Conservation (phyloP, 1,284 basidiomycete species). For the Sporisorium iseilematis-ciliati region DNA sequence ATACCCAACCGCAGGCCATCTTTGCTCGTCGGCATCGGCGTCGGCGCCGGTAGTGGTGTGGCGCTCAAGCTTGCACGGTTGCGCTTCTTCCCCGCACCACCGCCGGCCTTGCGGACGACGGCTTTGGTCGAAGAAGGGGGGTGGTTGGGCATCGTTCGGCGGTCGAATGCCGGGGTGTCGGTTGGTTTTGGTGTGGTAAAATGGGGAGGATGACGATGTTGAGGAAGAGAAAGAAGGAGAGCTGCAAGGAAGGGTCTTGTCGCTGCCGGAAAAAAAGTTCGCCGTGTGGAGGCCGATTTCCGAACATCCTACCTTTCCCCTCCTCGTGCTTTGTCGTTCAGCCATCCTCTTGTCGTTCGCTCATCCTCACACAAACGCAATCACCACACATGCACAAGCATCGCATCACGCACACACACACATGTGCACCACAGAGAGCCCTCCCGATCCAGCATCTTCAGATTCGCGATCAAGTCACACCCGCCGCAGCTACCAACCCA, state of each 20-base stretch:
- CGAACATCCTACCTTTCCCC: not conserved
- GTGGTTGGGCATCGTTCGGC: too few relatives aligned
- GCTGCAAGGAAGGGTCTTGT: not conserved
- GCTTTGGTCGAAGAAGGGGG: not conserved
- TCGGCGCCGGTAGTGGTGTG: not conserved
- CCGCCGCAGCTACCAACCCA: too few relatives aligned
- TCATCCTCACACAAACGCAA: not conserved
- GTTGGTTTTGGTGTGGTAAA: too few relatives aligned
- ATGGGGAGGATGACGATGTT: too few relatives aligned
- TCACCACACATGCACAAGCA: not conserved
- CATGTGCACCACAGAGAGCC: not conserved
- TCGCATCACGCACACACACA: not conserved
- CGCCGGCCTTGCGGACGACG: not conserved
- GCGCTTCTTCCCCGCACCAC: slow-evolving; percentile 22
- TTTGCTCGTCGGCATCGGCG: not conserved
- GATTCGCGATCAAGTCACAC: too few relatives aligned
- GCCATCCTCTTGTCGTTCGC: not conserved
- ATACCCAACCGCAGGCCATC: slow-evolving; percentile 2
- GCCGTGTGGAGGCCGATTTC: slow-evolving; percentile 12
- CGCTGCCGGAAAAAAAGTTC: not conserved
- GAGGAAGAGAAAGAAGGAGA: not conserved
- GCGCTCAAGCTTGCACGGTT: not conserved
- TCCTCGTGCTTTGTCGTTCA: not conserved
- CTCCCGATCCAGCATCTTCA: not conserved
- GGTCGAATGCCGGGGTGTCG: not conserved